Evolutionary conservation across 1,284 basidiomycete species (phyloP).

Genomic region (Ceraceosorus guamensis): DNA sequence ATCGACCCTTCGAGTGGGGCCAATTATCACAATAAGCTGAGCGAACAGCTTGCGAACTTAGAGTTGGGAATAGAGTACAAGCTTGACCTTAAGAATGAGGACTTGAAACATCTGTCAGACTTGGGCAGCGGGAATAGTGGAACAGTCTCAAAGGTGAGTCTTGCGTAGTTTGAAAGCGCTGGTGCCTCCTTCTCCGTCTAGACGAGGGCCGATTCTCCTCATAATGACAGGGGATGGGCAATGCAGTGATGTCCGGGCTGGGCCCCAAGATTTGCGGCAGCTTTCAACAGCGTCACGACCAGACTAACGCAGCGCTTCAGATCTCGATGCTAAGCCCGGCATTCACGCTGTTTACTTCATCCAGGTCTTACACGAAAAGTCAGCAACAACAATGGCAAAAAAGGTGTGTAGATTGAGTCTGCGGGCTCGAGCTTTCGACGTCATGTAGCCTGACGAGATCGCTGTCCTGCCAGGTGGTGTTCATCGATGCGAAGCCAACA

Average conservation of each 20-base stretch:
- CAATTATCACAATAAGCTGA: slow-evolving; percentile 36
- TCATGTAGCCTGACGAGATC: background rate
- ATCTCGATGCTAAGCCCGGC: too few relatives aligned
- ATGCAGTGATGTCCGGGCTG: too few relatives aligned
- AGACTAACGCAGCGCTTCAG: too few relatives aligned
- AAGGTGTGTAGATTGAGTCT: slow-evolving; percentile 18
- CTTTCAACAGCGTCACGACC: too few relatives aligned
- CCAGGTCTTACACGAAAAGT: slow-evolving; percentile 35
- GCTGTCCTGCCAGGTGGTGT: slow-evolving; percentile 64
- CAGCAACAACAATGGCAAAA: slow-evolving; percentile 43
- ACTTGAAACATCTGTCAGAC: slow-evolving; percentile 65
- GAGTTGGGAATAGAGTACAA: slow-evolving; percentile 50
- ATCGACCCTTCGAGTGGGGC: slow-evolving; percentile 23
- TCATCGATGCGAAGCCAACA: slow-evolving; percentile 93
- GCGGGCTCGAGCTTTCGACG: background rate
- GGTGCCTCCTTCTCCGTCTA: background rate
- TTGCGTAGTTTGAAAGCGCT: background rate
- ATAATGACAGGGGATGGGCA: too few relatives aligned
- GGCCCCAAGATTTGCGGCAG: too few relatives aligned
- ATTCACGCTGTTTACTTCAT: background rate
- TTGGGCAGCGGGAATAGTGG: slow-evolving; percentile 96
- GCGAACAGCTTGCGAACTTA: slow-evolving; percentile 46
- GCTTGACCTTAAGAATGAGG: slow-evolving; percentile 50
- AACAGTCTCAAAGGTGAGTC: slow-evolving; percentile 73
- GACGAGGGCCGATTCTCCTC: background rate